Percentiles rank a stretch among this genome's conserved stretches.
Conservation (phyloP, 768 basidiomycete species). For the Paxillus involutus region DNA sequence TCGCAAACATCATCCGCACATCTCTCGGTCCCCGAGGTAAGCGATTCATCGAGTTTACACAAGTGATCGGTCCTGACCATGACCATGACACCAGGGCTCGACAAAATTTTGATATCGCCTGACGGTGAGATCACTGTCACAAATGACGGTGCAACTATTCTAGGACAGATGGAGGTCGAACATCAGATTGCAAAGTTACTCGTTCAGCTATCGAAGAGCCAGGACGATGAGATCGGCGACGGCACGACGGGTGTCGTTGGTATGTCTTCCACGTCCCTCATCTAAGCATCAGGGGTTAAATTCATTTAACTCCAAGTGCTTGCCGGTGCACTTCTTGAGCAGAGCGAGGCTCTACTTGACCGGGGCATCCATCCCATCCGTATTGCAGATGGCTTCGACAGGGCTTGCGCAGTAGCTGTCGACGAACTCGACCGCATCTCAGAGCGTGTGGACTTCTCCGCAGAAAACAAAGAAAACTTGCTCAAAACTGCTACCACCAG, state of each 20-base stretch:
- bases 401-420: constrained; percentile 87
- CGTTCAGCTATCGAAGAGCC: constrained; percentile 94
- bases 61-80: constrained; percentile 10
- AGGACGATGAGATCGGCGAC: constrained; percentile 99
- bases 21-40: constrained; percentile 92
- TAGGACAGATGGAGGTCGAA: constrained; percentile 98
- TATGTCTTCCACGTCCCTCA: constrained; percentile 42
- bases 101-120: constrained; percentile 92
- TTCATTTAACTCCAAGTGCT: constrained; percentile 58
- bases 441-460: constrained; percentile 85
- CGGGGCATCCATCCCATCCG: constrained; percentile 99
- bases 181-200: constrained; percentile 98
- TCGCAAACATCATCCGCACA: constrained; percentile 92
- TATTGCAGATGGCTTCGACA: constrained; percentile 98
- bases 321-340: constrained; percentile 95
- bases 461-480: constrained; percentile 80
- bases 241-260: constrained; percentile 99
- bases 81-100: constrained; percentile 61
- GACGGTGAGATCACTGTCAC: constrained; percentile 99
- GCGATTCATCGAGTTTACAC: constrained; percentile 13
- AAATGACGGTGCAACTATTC: constrained; percentile 98
- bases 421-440: constrained; percentile 88
- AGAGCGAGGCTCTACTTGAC: constrained; percentile 95
- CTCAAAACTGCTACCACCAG: constrained; percentile 95
- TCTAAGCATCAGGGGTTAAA: constrained; percentile 3